Evolutionary conservation across 768 basidiomycete species (phyloP), one percentile per base, ranked within the genome.

Genomic region (Cubamyces sp.): DNA sequence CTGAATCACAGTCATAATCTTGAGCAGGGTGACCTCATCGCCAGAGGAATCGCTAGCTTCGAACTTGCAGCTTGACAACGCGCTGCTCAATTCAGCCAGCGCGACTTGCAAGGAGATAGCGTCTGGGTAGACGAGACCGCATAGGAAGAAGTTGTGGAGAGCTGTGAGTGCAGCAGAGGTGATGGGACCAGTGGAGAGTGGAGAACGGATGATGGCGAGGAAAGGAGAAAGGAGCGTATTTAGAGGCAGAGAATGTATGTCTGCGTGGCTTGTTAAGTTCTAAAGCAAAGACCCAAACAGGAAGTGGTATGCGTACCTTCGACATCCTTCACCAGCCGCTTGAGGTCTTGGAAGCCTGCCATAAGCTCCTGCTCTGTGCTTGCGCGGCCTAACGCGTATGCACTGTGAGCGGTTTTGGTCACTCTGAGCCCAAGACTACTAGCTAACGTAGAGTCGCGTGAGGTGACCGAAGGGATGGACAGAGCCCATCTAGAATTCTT

Each of bases 401-500:
- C 66, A 54, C 74, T 74, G 42, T 77, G 73, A 50, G 77, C 79
- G 12, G 83, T 78, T 25, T 78, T 81, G 9, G 86, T 81, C 68
- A 89, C 82, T 52, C 90, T 81, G 47, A 92, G 82, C 28, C 91
- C 91, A 43, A 91, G 83, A 68, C 87, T 88, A 69, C 81, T 88
- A 49, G 90, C 90, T 42, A 94, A 76, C 2, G 85, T 82, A 19
- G 87, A 83, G 69, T 89, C 89, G 65, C 84, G 81, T 52, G 84
- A 76, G 45, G 69, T 80, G 69, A 85, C 80, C 25, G 83, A 84
- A 69, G 87, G 84, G 55, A 82, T 83, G 47, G 84, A 84, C 14
- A 91, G 86, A 18, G 96, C 91, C 96, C 96, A 98, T 46, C 97
- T 86, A 48, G 96, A 94, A 77, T 98, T 98, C 80, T 95, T 94